These are phyloP conservation scores for Raddia distichophylla DNA, from an alignment of 176 grass and related monocot species.

Conservation along the genomic window DNA sequence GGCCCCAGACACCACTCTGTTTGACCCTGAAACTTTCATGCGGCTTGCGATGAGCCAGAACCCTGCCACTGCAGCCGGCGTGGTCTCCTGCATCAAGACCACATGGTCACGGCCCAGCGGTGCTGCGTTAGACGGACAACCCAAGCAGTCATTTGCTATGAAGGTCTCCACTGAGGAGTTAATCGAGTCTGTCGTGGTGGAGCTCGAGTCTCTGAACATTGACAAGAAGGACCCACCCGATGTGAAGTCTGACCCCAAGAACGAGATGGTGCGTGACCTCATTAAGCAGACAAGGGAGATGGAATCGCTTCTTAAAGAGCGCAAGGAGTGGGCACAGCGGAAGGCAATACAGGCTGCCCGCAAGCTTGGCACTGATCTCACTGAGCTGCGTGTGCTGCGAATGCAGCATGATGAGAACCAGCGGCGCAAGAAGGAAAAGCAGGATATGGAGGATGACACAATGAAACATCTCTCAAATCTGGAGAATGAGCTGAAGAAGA, in stretches of 20 bases:
- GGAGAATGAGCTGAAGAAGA: constrained; percentile 90
- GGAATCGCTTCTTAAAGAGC: constrained; percentile 85
- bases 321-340: constrained; percentile 88
- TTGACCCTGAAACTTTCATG: constrained; percentile 59
- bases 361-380: constrained; percentile 88
- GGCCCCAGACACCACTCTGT: constrained; percentile 19
- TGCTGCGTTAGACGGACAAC: constrained; percentile 17
- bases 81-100: constrained; percentile 47
- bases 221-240: constrained; percentile 57
- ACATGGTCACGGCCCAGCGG: constrained; percentile 23
- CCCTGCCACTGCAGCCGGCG: not conserved
- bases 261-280: constrained; percentile 68
- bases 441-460: constrained; percentile 66
- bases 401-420: constrained; percentile 83
- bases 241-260: constrained; percentile 50
- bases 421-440: constrained; percentile 74
- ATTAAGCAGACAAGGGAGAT: constrained; percentile 74
- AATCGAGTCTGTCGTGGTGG: constrained; percentile 54
- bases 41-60: constrained; percentile 30
- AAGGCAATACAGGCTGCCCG: constrained; percentile 89
- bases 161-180: constrained; percentile 59
- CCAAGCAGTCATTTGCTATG: constrained; percentile 41
- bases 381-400: constrained; percentile 70
- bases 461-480: constrained; percentile 72
- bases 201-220: constrained; percentile 60